These are phyloP conservation scores for Nemania serpens DNA, from an alignment of 2,329 filamentous ascomycete genomes.

Conservation along the genomic window DNA sequence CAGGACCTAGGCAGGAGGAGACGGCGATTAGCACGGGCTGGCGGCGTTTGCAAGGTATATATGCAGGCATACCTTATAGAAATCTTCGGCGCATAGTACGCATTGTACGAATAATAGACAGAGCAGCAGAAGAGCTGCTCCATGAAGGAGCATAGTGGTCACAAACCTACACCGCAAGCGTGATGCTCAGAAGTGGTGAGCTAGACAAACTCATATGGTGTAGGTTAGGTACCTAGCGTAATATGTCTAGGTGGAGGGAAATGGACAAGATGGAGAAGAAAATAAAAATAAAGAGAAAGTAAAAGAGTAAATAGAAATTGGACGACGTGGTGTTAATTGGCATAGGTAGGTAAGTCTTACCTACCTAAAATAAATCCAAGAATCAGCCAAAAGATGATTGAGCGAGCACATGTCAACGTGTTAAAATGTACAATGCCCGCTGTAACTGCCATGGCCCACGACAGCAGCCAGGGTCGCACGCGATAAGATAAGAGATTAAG, in stretches of 20 bases:
- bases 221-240: too few species aligned
- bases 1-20: slow-evolving; percentile 62
- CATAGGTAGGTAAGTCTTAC: too few species aligned
- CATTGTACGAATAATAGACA: slow-evolving; percentile 60
- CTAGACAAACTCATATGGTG: background rate
- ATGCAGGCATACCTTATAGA: slow-evolving; percentile 67
- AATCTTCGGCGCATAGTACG: slow-evolving; percentile 69
- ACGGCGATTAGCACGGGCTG: background rate
- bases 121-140: slow-evolving; percentile 56
- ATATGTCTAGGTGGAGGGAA: background rate
- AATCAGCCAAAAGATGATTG: too few species aligned
- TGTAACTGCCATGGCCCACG: too few species aligned
- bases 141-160: slow-evolving; percentile 57
- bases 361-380: too few species aligned
- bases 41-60: background rate
- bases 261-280: background rate
- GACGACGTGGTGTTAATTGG: slow-evolving; percentile 25
- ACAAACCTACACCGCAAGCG: slow-evolving; percentile 19
- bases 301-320: background rate
- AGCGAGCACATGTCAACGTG: slow-evolving; percentile 38
- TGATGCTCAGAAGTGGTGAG: background rate
- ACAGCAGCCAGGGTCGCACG: slow-evolving; percentile 1
- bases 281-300: background rate
- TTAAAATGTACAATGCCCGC: slow-evolving; percentile 32
- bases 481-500: slow-evolving; percentile 38